Conservation (phyloP, 441 rosid genomes). For the Francoa sonchifolia region DNA sequence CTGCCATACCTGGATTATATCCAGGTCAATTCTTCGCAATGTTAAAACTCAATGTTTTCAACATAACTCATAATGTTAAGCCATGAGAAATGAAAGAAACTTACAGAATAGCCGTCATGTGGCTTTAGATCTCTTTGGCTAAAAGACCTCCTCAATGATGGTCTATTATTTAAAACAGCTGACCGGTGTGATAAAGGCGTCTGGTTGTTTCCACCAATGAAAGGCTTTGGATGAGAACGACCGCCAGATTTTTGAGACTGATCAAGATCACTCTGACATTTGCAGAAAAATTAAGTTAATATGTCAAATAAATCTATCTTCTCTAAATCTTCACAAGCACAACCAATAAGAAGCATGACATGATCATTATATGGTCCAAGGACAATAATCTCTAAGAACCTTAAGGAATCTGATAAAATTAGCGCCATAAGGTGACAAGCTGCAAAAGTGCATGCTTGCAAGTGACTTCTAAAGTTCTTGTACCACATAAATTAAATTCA, state of each 20-base stretch:
- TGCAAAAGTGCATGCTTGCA: too few relatives aligned
- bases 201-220: slow-evolving; percentile 24
- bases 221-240: slow-evolving; percentile 26
- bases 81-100: slow-evolving; percentile 16
- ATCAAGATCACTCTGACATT: slow-evolving; percentile 67
- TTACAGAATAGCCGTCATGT: slow-evolving; percentile 82
- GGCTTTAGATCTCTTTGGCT: slow-evolving; percentile 61
- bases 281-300: slow-evolving; percentile 7
- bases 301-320: slow-evolving; percentile 6
- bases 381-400: neutral
- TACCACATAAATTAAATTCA: too few relatives aligned
- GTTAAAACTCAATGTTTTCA: too few relatives aligned
- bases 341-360: too few relatives aligned
- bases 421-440: neutral
- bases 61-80: neutral
- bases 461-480: too few relatives aligned
- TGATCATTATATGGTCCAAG: neutral
- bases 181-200: slow-evolving; percentile 22
- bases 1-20: too few relatives aligned
- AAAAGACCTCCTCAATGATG: slow-evolving; percentile 46
- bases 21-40: too few relatives aligned
- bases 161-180: slow-evolving; percentile 33
- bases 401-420: neutral
- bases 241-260: slow-evolving; percentile 30
- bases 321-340: neutral